phyloP scores from a whole-genome alignment of 2,329 filamentous ascomycete species.

The Aspergillus cejpii region DNA sequence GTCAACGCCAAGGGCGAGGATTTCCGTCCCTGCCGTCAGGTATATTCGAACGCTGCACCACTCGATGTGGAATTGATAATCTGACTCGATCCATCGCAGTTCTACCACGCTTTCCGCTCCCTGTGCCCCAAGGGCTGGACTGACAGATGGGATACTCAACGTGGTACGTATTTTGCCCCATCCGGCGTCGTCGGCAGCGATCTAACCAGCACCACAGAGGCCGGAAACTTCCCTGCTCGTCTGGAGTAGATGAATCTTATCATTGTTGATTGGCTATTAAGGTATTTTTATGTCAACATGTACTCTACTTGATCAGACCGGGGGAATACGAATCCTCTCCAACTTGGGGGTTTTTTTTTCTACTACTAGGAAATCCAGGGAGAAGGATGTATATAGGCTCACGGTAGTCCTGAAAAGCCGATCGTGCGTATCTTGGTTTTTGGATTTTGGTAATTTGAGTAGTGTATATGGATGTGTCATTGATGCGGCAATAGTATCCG shows the following conservation, averaged over 20 bases:
- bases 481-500: no score
- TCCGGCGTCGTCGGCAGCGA: constrained; percentile 1
- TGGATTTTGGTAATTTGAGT: background rate
- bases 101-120: constrained; percentile 92
- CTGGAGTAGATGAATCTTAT: constrained; percentile 38
- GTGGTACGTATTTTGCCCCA: constrained; percentile 57
- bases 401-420: constrained; percentile 19
- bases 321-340: constrained; percentile 26
- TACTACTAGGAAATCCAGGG: constrained; percentile 12
- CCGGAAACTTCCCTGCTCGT: constrained; percentile 50
- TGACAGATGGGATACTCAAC: constrained; percentile 93
- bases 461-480: background rate
- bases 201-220: constrained; percentile 36
- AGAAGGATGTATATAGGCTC: constrained; percentile 31
- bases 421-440: constrained; percentile 8
- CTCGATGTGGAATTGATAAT: background rate
- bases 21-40: constrained; percentile 94
- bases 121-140: constrained; percentile 95
- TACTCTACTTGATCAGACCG: constrained; percentile 35
- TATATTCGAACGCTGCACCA: no score
- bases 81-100: constrained; percentile 50
- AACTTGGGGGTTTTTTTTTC: background rate
- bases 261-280: constrained; percentile 24
- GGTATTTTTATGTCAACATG: constrained; percentile 34
- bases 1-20: constrained; percentile 97